phyloP scores from a whole-genome alignment of 1,284 basidiomycete species.

The Phylloboletellus chloephorus region DNA sequence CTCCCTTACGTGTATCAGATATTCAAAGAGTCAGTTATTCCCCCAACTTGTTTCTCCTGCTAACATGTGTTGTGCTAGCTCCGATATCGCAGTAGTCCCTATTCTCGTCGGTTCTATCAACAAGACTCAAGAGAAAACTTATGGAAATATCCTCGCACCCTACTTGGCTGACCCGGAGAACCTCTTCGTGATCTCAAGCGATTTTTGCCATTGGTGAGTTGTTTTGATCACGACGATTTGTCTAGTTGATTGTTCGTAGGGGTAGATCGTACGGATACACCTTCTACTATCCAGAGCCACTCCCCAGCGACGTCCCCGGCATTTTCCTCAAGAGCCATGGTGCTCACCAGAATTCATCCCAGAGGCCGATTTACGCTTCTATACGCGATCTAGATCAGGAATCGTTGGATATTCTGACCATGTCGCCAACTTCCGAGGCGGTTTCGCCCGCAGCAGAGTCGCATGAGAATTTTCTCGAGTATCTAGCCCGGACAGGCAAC shows the following conservation, averaged over 20 bases:
- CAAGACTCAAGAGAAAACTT: constrained; percentile 51
- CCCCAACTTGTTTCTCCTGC: neutral
- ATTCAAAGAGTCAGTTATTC: constrained; percentile 65
- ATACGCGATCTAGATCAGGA: constrained; percentile 74
- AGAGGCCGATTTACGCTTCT: constrained; percentile 60
- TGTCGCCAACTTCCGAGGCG: constrained; percentile 40
- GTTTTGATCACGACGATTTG: neutral
- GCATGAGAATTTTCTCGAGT: constrained; percentile 66
- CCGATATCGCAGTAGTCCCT: constrained; percentile 80
- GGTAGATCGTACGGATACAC: constrained; percentile 88
- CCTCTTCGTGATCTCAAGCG: constrained; percentile 88
- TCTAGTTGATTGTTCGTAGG: constrained; percentile 43
- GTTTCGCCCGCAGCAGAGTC: constrained; percentile 41
- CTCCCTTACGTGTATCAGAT: constrained; percentile 87
- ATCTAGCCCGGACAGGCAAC: constrained; percentile 82
- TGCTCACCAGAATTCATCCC: constrained; percentile 36
- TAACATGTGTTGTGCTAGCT: constrained; percentile 36
- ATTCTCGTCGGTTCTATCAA: constrained; percentile 87
- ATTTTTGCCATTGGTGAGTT: constrained; percentile 95
- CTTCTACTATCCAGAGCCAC: constrained; percentile 75
- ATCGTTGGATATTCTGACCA: constrained; percentile 68
- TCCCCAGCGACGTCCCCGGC: constrained; percentile 45
- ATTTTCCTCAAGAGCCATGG: constrained; percentile 47
- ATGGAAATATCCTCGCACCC: constrained; percentile 71
- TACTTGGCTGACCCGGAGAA: constrained; percentile 76